These are phyloP conservation scores for Gymnopilus dilepis DNA, from an alignment of 768 basidiomycete genomes.

Conservation along the genomic window DNA sequence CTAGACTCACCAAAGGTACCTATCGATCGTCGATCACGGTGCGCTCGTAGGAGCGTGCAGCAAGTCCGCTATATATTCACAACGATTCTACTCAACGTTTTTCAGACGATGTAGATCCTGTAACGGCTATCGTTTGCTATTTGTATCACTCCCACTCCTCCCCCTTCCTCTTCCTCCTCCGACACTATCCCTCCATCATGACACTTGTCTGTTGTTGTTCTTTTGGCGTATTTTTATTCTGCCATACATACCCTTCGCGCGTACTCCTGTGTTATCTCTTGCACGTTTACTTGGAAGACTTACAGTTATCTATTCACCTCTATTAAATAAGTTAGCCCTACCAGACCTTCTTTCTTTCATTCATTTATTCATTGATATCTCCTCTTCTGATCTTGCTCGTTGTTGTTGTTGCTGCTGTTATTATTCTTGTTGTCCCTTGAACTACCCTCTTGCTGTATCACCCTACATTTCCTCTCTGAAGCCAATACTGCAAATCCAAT, in stretches of 20 bases:
- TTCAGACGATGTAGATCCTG: not conserved
- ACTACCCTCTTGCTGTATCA: conserved; percentile 23
- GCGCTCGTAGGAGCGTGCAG: not conserved
- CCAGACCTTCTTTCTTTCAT: not conserved
- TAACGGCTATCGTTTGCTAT: conserved; percentile 1
- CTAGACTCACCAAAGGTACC: not conserved
- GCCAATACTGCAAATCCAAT: conserved; percentile 22
- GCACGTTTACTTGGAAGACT: conserved; percentile 10
- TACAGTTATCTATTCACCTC: conserved; percentile 17
- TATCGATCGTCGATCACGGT: not conserved
- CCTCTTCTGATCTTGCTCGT: conserved; percentile 9
- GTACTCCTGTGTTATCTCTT: not conserved
- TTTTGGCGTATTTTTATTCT: not conserved
- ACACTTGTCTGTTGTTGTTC: not conserved
- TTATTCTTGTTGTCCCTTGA: not conserved
- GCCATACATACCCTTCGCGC: conserved; percentile 8
- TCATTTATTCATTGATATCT: too few relatives aligned
- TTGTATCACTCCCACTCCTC: not conserved
- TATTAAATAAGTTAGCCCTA: conserved; percentile 4
- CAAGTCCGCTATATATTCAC: not conserved
- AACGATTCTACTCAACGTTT: not conserved
- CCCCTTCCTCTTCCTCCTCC: not conserved
- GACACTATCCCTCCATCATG: too few relatives aligned
- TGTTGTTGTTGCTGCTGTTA: conserved; percentile 7
- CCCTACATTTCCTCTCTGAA: conserved; percentile 4